Percentiles rank a stretch among this genome's conserved stretches.
Conservation (phyloP, 768 basidiomycete species). For the Xanthoconium stramineum region DNA sequence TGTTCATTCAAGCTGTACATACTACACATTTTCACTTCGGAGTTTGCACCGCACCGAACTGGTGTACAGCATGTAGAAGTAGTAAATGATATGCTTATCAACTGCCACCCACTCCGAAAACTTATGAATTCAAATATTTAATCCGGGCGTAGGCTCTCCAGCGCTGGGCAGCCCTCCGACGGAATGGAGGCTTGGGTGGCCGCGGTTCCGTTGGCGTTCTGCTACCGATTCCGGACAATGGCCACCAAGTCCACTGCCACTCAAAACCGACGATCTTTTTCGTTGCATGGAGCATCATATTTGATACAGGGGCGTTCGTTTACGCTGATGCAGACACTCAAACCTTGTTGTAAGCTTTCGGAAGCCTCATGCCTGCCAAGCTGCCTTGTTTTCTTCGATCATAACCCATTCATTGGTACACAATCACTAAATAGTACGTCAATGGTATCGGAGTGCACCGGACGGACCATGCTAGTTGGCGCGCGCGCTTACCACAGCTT, state of each 20-base stretch:
- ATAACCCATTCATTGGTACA: neutral
- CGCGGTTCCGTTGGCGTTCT: neutral
- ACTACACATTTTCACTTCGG: neutral
- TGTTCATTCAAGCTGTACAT: neutral
- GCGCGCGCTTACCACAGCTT: slow-evolving; percentile 7
- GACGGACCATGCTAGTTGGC: slow-evolving; percentile 13
- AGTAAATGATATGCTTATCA: neutral
- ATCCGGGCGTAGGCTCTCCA: neutral
- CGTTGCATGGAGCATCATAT: neutral
- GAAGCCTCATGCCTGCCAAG: neutral
- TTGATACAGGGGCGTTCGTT: neutral
- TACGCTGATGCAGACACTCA: neutral
- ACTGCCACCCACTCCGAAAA: neutral
- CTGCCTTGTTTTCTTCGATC: neutral
- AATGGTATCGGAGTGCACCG: neutral
- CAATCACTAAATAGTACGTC: neutral
- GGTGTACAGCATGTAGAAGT: slow-evolving; percentile 4
- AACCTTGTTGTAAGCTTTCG: neutral
- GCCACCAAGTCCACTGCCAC: neutral
- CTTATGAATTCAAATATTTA: neutral
- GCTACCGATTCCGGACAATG: neutral
- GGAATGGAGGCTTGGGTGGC: neutral
- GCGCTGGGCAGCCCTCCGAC: neutral
- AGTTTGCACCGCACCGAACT: neutral
- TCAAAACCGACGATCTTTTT: neutral